Base-by-base conservation (phyloP, 2,329 filamentous ascomycete species). In the Curvularia spicifera region DNA sequence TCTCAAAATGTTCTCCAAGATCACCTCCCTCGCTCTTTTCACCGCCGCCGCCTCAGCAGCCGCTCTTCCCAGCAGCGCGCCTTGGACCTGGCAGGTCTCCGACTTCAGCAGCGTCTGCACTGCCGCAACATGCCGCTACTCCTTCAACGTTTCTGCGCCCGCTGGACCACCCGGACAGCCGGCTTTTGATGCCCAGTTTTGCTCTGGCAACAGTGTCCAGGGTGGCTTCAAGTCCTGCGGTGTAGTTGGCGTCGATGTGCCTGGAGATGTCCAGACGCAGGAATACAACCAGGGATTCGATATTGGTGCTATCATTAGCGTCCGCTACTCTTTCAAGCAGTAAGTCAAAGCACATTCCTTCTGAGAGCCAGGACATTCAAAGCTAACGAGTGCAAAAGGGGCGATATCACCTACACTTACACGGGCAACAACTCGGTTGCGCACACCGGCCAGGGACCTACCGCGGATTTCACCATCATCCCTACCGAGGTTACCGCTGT, bases 41-140 rank as follows among this genome's bases (percentile, higher is more conserved):
- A 52, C 60, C 13, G 53, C 59, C 31, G 18, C 50, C 22, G 51
- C 56, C 26, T 50, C 56, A 5, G 59, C 60, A 20, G 53, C 50
- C 13, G 24, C 57, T 2, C n/a, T 57, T 5, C 31, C 61, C 8
- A 37, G 33, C 18, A 29, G 13, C 26, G 35, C 35, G 31, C 29
- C 53, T 10, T 70, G 58, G 56, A 51, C 57, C n/a, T 71, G 68
- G 64, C n/a, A 45, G 10, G 52, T 71, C 26, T 50, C 54, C 12
- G 44, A 48, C 44, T 67, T 64, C 57, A 63, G 57, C 37, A 68
- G 62, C 46, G 59, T 56, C 40, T 70, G 67, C 55, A 65, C 53
- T 28, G 64, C 66, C 29, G 61, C 67, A 18, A 64, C 61, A 2
- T 71, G 68, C 50, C 55, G 60, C 46, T 70, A 69, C 53, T 56